Evolutionary conservation across 345 rosid genomes (phyloP).

Genomic region (Heritiera littoralis): DNA sequence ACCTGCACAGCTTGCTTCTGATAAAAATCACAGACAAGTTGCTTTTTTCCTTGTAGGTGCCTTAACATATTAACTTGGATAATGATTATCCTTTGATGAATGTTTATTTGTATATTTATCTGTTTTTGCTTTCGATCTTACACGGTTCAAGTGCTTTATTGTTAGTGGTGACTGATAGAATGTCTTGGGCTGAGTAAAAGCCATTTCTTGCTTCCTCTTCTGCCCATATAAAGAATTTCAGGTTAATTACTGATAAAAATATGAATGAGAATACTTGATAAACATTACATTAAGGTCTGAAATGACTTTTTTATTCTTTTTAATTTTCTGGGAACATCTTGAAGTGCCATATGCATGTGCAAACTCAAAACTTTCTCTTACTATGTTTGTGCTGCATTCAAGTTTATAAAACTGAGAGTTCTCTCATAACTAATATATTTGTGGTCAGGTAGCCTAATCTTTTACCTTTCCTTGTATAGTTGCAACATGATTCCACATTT

Average conservation of each 20-base stretch:
- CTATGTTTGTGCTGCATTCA: slow-evolving; percentile 10
- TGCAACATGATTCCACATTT: not conserved
- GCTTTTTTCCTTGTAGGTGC: slow-evolving; percentile 96
- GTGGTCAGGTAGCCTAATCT: not conserved
- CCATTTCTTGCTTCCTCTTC: not conserved
- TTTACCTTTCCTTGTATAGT: slow-evolving; percentile 4
- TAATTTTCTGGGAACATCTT: not conserved
- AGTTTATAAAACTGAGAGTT: slow-evolving; percentile 4
- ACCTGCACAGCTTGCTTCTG: slow-evolving; percentile 98
- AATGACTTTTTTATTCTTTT: slow-evolving; percentile 1
- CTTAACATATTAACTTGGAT: slow-evolving; percentile 40
- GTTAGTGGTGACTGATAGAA: slow-evolving; percentile 21
- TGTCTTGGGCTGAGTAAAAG: slow-evolving; percentile 10
- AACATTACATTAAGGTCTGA: not conserved
- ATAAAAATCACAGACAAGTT: slow-evolving; percentile 97
- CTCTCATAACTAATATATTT: slow-evolving; percentile 11
- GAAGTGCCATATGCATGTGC: not conserved
- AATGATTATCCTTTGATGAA: slow-evolving; percentile 27
- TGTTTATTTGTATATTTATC: not conserved
- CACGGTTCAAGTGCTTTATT: not conserved
- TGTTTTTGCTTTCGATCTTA: not conserved
- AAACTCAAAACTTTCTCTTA: not conserved
- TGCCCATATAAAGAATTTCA: not conserved
- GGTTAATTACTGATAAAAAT: not conserved
- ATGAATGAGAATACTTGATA: not conserved